A percentile compares a stretch with the other conserved stretches of the same genome.
Conservation (phyloP, 495 filamentous ascomycete species). For the Aspergillus affinis region DNA sequence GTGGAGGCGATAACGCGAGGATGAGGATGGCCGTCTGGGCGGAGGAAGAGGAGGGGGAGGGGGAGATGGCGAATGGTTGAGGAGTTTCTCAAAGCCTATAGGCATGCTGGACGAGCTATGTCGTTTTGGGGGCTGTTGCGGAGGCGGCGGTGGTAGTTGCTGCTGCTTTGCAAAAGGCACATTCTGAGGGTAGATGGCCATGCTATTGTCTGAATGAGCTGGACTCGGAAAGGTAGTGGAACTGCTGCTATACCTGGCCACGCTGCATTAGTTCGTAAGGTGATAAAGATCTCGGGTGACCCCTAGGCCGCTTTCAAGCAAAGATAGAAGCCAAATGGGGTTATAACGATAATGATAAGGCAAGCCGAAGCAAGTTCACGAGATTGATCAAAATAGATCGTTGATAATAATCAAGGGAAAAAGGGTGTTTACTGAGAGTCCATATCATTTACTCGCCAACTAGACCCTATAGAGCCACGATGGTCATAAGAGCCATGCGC, state of each 20-base stretch:
- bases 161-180: constrained; percentile 13
- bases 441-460: constrained; percentile 32
- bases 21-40: constrained; percentile 21
- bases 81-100: constrained; percentile 42
- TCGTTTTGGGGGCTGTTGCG: constrained; percentile 7
- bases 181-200: constrained; percentile 17
- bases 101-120: constrained; percentile 34
- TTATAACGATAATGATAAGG: neutral
- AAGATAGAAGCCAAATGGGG: neutral
- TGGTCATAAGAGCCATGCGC: constrained; percentile 23
- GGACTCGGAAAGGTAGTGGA: constrained; percentile 37
- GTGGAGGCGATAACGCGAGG: constrained; percentile 56
- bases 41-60: constrained; percentile 28
- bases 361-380: constrained; percentile 3
- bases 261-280: constrained; percentile 12
- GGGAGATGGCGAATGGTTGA: constrained; percentile 38
- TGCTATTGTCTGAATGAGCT: constrained; percentile 34
- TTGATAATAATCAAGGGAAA: constrained; percentile 7
- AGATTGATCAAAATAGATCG: neutral
- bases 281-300: neutral
- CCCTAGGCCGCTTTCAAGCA: neutral
- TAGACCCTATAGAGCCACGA: constrained; percentile 29
- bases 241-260: constrained; percentile 31
- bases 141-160: neutral
- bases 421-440: constrained; percentile 43